Evolutionary conservation across 345 rosid genomes (phyloP), one percentile per base, ranked within the genome.

Genomic region (Brassica carinata): DNA sequence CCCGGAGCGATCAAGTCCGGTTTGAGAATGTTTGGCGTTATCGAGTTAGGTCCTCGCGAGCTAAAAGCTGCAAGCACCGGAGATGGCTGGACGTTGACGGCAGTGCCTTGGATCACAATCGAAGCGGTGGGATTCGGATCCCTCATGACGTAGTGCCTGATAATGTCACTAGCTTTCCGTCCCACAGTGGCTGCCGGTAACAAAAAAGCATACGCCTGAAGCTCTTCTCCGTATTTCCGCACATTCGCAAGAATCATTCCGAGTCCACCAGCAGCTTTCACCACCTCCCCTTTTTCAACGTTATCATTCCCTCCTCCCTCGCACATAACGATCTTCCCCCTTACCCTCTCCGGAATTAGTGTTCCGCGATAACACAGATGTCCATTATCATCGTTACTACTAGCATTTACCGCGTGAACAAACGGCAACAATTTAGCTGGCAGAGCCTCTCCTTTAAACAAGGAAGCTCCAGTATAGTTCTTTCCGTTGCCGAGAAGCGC

Each of bases 11-110:
- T 89, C 53, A 94, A 5, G 79, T 94, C 97, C 1, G 98, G 98
- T 83, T 94, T 94, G 73, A 94, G 81, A 71, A 94, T 85, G 73
- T 82, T 86, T 0, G 94, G 84, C 0, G 90, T 90, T 23, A 94
- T 83, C 6, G 87, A 43, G 58, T 89, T 92, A 0, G 98, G 98
- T 27, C 98, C 98, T 45, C 98, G 84, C 0, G 98, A 94, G 77
- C 97, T 92, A 65, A 94, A 94, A 5, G 97, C 94, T 0, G 97
- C 94, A n/a, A 92, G 91, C 34, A 91, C 95, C 0, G 98, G 98
- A 40, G 97, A 89, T 0, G 98, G 98, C 64, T 72, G 72, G 18
- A 92, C 80, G 15, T 89, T 89, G n/a, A 94, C 82, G 72, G 86
- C 88, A 0, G 98, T 94, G 27, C 94, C 97, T 63, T 69, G 86